A percentile compares a stretch with the other conserved stretches of the same genome.
Evolutionary conservation across 352 stramenopile genomes (phyloP).

Genomic region (Peronosclerospora sorghi): DNA sequence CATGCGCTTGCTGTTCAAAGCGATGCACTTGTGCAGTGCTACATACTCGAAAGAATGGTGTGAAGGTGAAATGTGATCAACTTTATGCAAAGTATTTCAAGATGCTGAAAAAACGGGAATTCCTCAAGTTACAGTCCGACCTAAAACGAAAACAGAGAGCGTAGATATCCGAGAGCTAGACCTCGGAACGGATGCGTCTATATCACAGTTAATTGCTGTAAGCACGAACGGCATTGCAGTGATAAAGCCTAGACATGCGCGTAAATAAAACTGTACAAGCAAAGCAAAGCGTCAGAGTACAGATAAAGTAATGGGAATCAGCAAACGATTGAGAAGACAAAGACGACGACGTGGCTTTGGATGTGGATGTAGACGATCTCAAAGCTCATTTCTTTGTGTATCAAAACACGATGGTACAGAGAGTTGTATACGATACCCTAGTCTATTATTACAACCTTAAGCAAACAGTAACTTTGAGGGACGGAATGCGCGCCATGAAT

Average conservation of each 20-base stretch:
- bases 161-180: slow-evolving; percentile 49
- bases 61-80: slow-evolving; percentile 47
- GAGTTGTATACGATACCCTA: slow-evolving; percentile 17
- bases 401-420: slow-evolving; percentile 33
- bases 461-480: slow-evolving; percentile 86
- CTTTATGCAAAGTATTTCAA: slow-evolving; percentile 88
- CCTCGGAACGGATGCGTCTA: slow-evolving; percentile 43
- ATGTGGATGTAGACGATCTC: slow-evolving; percentile 85
- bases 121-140: slow-evolving; percentile 67
- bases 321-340: slow-evolving; percentile 76
- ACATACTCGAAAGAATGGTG: slow-evolving; percentile 11
- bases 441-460: slow-evolving; percentile 57
- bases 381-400: slow-evolving; percentile 79
- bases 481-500: slow-evolving; percentile 96
- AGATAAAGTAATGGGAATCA: slow-evolving; percentile 56
- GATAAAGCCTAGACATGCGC: slow-evolving; percentile 23
- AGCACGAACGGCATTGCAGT: slow-evolving; percentile 1
- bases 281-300: slow-evolving; percentile 75
- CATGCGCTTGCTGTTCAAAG: slow-evolving; percentile 45
- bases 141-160: slow-evolving; percentile 70
- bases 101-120: slow-evolving; percentile 91
- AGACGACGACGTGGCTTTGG: slow-evolving; percentile 58
- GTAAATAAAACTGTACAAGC: slow-evolving; percentile 87
- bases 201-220: slow-evolving; percentile 26
- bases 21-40: slow-evolving; percentile 31